phyloP scores from a whole-genome alignment of 768 basidiomycete species.

The Omphalotus guepiniiformis region DNA sequence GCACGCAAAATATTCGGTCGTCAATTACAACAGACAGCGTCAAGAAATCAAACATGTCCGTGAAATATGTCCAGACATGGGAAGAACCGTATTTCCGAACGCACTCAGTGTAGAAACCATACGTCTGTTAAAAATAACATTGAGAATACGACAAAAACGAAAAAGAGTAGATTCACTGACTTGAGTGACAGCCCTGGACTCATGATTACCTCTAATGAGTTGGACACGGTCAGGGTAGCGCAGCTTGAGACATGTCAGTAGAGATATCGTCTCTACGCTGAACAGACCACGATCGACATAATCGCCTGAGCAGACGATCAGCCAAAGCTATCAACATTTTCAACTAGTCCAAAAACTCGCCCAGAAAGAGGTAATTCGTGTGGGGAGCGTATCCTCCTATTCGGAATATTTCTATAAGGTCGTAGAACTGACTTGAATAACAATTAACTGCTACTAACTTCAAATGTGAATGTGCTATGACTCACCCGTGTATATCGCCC shows the following conservation, averaged over 20 bases:
- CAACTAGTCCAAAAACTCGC: too few species aligned
- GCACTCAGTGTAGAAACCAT: slow-evolving; percentile 99
- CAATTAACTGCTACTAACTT: slow-evolving; percentile 25
- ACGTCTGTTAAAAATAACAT: slow-evolving; percentile 58
- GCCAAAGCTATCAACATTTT: not conserved
- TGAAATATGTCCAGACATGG: slow-evolving; percentile 98
- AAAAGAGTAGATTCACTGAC: slow-evolving; percentile 43
- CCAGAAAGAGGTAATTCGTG: slow-evolving; percentile 98
- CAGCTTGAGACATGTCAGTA: slow-evolving; percentile 93
- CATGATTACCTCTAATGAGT: slow-evolving; percentile 96
- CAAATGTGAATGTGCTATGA: slow-evolving; percentile 15
- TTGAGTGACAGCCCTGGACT: slow-evolving; percentile 96
- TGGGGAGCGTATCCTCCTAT: slow-evolving; percentile 97
- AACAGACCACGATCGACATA: slow-evolving; percentile 98
- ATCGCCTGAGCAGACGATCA: slow-evolving; percentile 59
- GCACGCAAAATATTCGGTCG: slow-evolving; percentile 98
- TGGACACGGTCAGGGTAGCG: slow-evolving; percentile 96
- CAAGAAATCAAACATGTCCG: slow-evolving; percentile 99
- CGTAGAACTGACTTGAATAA: slow-evolving; percentile 91
- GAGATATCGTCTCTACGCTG: slow-evolving; percentile 97
- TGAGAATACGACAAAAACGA: slow-evolving; percentile 11
- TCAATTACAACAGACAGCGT: slow-evolving; percentile 98
- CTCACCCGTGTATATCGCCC: slow-evolving; percentile 98
- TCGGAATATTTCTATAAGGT: slow-evolving; percentile 97
- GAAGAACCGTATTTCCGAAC: slow-evolving; percentile 95